A percentile compares a stretch with the other conserved stretches of the same genome.
Conservation (phyloP, 2,329 filamentous ascomycete species). For the Monilinia fructicola region DNA sequence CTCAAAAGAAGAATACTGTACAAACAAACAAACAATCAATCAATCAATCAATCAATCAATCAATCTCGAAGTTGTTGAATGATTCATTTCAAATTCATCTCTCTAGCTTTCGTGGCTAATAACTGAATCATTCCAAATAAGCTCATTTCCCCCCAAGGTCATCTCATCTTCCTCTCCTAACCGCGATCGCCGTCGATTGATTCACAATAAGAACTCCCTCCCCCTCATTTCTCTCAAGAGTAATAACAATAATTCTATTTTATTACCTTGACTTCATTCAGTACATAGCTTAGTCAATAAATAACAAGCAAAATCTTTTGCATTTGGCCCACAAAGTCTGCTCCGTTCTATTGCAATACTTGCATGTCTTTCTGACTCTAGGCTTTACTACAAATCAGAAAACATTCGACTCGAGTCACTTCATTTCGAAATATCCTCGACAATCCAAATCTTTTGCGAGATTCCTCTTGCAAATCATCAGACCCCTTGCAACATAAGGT, state of each 20-base stretch:
- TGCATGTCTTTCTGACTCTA: constrained; percentile 37
- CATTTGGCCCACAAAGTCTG: constrained; percentile 39
- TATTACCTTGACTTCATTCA: constrained; percentile 39
- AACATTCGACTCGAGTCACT: constrained; percentile 17
- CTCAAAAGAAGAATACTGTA: no score
- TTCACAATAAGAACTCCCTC: constrained; percentile 24
- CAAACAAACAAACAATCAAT: no score
- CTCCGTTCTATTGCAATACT: constrained; percentile 37
- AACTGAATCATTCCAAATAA: constrained; percentile 22
- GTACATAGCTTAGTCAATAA: constrained; percentile 54
- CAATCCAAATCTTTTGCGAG: constrained; percentile 32
- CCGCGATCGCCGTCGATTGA: constrained; percentile 17
- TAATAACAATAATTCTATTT: constrained; percentile 23
- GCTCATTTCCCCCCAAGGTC: constrained; percentile 23
- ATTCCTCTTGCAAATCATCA: constrained; percentile 31
- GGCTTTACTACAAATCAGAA: constrained; percentile 34
- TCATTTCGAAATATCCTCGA: constrained; percentile 11
- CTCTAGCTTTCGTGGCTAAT: constrained; percentile 8
- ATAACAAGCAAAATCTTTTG: constrained; percentile 41
- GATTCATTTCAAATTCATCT: not conserved
- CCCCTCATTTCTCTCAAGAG: constrained; percentile 31
- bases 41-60: no score
- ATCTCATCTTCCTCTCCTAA: constrained; percentile 22
- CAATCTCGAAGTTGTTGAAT: not conserved
- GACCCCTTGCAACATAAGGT: constrained; percentile 37